Conservation (phyloP, 2,329 filamentous ascomycete species). For the Dryadomyces quercus-mongolicae region DNA sequence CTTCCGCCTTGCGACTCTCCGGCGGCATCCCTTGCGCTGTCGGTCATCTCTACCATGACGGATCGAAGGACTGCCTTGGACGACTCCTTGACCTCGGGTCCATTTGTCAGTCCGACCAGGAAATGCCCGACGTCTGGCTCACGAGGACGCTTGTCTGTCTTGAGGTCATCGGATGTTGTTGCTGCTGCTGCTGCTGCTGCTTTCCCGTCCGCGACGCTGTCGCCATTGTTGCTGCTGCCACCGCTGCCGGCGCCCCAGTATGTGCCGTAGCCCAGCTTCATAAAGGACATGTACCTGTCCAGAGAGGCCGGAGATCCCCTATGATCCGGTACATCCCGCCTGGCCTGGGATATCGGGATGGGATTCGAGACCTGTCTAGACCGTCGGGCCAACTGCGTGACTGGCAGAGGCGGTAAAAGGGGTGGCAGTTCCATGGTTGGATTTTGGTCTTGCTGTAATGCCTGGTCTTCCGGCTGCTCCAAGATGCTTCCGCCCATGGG, state of each 20-base stretch:
- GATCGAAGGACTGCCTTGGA: conserved; percentile 43
- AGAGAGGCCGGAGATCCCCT: conserved; percentile 16
- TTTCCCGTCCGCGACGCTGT: background rate
- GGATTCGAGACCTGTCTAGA: conserved; percentile 3
- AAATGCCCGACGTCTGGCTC: background rate
- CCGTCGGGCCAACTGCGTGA: conserved; percentile 11
- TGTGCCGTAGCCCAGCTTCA: conserved; percentile 57
- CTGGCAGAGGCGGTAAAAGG: conserved; percentile 12
- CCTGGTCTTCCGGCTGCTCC: conserved; percentile 4
- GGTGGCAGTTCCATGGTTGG: background rate
- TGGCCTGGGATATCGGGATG: background rate
- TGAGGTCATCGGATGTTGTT: background rate
- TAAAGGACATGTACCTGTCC: conserved; percentile 48
- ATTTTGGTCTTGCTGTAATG: background rate
- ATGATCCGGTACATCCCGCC: conserved; percentile 3
- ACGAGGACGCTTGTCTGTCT: background rate
- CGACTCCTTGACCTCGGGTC: background rate
- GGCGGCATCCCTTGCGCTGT: conserved; percentile 3
- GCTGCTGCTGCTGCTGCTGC: background rate
- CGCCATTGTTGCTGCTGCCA: conserved; percentile 4
- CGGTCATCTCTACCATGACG: conserved; percentile 51
- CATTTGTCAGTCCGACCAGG: conserved; percentile 52
- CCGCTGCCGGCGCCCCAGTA: conserved; percentile 42
- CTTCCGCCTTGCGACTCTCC: too few relatives aligned
- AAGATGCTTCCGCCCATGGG: conserved; percentile 7